Percentiles rank a stretch among this genome's conserved stretches.
These are phyloP conservation scores for Cladorrhinum sp. DNA, from an alignment of 2,329 filamentous ascomycete species.

Conservation along the genomic window DNA sequence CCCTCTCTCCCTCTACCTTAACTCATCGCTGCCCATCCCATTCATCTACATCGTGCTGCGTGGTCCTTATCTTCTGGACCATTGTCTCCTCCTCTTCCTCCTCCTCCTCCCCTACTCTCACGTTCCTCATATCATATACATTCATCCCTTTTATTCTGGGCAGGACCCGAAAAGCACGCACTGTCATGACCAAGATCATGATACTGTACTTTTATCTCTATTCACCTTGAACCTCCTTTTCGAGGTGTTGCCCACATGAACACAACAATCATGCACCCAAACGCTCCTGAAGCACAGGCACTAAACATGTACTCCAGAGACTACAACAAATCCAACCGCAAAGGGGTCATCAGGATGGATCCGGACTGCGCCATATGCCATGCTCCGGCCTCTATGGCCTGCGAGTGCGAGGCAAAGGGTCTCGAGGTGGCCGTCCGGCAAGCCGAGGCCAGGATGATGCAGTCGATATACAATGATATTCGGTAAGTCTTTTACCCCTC, in stretches of 20 bases:
- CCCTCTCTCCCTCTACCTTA: conserved; percentile 16
- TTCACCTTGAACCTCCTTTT: conserved; percentile 28
- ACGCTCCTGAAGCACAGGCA: conserved; percentile 28
- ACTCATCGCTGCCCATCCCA: conserved; percentile 6
- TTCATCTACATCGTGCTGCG: conserved; percentile 10
- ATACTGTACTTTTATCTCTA: conserved; percentile 29
- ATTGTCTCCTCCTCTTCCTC: too few species aligned
- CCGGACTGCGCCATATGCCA: conserved; percentile 67
- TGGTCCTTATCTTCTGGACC: conserved; percentile 23
- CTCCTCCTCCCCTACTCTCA: conserved; percentile 25
- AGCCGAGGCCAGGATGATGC: conserved; percentile 63
- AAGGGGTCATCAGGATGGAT: conserved; percentile 60
- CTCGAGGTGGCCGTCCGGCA: conserved; percentile 61
- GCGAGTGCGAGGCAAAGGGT: conserved; percentile 65
- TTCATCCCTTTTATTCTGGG: conserved; percentile 25
- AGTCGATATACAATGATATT: conserved; percentile 60
- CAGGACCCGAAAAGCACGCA: conserved; percentile 25
- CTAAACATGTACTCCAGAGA: conserved; percentile 50
- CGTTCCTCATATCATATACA: conserved; percentile 11
- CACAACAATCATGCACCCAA: not conserved
- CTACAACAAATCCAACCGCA: conserved; percentile 39
- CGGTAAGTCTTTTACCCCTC: conserved; percentile 44
- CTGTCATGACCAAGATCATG: conserved; percentile 32
- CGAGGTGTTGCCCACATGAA: conserved; percentile 21
- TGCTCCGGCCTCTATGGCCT: conserved; percentile 55